phyloP scores from a whole-genome alignment of 768 basidiomycete species.

The Suillus americanus region DNA sequence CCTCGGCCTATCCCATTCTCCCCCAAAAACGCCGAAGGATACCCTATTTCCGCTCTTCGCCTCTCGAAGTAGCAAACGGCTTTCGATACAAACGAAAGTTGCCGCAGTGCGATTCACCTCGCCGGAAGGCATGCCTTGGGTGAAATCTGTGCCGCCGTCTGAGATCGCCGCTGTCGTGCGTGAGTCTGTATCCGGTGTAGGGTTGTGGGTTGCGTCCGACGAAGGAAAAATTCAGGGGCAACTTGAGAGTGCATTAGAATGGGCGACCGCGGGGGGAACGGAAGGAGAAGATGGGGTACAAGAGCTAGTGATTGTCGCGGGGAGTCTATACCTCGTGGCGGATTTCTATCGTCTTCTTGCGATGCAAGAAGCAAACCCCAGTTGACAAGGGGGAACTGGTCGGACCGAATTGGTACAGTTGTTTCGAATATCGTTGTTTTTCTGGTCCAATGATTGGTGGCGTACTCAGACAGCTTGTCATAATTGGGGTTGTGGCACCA shows the following conservation, averaged over 20 bases:
- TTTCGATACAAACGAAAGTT: conserved; percentile 40
- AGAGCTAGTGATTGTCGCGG: conserved; percentile 72
- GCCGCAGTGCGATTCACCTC: conserved; percentile 66
- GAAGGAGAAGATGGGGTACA: conserved; percentile 19
- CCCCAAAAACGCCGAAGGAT: conserved; percentile 74
- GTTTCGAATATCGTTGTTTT: not conserved
- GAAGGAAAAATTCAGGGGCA: conserved; percentile 32
- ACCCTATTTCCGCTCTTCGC: conserved; percentile 70
- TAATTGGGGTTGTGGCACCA: not conserved
- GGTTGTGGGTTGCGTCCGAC: conserved; percentile 44
- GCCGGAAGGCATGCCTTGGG: conserved; percentile 96
- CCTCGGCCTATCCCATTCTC: conserved; percentile 82
- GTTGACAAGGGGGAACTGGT: not conserved
- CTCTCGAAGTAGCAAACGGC: conserved; percentile 27
- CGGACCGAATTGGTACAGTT: not conserved
- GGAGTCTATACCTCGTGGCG: conserved; percentile 92
- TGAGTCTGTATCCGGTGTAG: conserved; percentile 42
- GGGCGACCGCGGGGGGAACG: conserved; percentile 23
- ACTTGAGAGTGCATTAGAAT: conserved; percentile 51
- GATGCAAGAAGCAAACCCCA: not conserved
- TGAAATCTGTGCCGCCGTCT: conserved; percentile 56
- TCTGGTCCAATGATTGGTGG: not conserved
- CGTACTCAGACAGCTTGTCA: not conserved
- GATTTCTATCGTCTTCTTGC: conserved; percentile 74
- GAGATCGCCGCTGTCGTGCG: conserved; percentile 49